Conservation (phyloP, 805 yeast genomes). For the Candida glaebosa region DNA sequence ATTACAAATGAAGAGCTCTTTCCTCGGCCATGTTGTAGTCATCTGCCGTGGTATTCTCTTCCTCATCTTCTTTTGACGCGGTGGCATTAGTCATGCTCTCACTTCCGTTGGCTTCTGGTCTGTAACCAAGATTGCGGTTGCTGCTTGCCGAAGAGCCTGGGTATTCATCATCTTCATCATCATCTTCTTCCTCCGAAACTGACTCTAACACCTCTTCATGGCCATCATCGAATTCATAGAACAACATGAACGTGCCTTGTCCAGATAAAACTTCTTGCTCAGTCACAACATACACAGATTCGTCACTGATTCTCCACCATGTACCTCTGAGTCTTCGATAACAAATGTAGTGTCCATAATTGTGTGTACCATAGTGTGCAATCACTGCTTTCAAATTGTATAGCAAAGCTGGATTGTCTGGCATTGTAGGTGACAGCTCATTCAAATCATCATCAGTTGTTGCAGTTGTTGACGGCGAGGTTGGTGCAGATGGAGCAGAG, state of each 20-base stretch:
- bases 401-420: conserved; percentile 40
- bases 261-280: conserved; percentile 77
- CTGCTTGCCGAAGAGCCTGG: too few species aligned
- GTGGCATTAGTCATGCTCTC: too few species aligned
- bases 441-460: conserved; percentile 1
- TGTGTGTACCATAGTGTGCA: conserved; percentile 92
- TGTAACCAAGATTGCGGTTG: too few species aligned
- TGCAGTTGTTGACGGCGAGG: neutral
- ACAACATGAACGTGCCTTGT: conserved; percentile 90
- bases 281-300: conserved; percentile 72
- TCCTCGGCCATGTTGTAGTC: too few species aligned
- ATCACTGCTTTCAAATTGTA: conserved; percentile 83
- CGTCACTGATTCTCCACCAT: conserved; percentile 97
- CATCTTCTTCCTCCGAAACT: conserved; percentile 17
- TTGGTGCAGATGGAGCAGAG: conserved; percentile 6
- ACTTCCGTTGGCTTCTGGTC: too few species aligned
- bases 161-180: conserved; percentile 10
- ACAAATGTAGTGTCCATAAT: conserved; percentile 95
- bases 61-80: too few species aligned
- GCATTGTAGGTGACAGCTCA: neutral
- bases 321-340: conserved; percentile 75
- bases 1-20: too few species aligned
- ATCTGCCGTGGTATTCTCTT: too few species aligned
- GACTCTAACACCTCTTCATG: conserved; percentile 18
- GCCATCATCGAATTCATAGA: conserved; percentile 59